Base-by-base conservation (phyloP, 2,329 filamentous ascomycete species). In the Phoma herbarum region DNA sequence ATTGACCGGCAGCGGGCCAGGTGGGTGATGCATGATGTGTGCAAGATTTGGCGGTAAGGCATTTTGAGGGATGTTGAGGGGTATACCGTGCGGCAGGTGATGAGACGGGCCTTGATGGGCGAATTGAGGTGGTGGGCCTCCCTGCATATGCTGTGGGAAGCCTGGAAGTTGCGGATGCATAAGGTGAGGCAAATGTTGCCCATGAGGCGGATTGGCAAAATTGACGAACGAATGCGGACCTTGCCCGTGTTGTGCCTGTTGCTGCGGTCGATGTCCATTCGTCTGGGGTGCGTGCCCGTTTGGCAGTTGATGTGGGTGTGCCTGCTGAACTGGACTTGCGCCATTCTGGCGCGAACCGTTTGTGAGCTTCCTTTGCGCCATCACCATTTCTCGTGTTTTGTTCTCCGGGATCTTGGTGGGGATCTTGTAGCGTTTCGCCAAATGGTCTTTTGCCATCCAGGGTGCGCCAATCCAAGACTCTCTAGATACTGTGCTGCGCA, bases 381-480 rank as follows among this genome's bases (percentile, higher is more conserved):
- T 62, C 14, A 77, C 57, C 11, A 73, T 73, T 31, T 77, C 75
- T 22, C 72, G 65, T 2, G 73, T 77, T 50, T 76, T 73, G 41
- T 71, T 62, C 31, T 75, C 71, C 7, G 95, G 95, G 12, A 98
- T 87, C 52, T 92, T 88, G 16, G 88, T 94, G n/a, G 88, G 93
- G 62, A 99, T 95, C 62, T 92, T 89, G 76, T 95, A 97, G 62
- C 89, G 85, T 44, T 87, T 86, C 1, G 95, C 95, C 59, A 96
- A 88, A 52, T 92, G 88, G 33, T 90, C 85, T 79, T 96, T 97
- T 18, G 98, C 94, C 54, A 96, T 81, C 95, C 95, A 99, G 0
- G 95, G 94, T 0, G 95, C 95, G n/a, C 94, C 94, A 60, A 88
- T 94, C 92, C 93, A 98, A 4, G 92, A 87, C 72, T 98, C 95